Conservation (phyloP, 2,329 filamentous ascomycete species). For the Fusarium sp. region DNA sequence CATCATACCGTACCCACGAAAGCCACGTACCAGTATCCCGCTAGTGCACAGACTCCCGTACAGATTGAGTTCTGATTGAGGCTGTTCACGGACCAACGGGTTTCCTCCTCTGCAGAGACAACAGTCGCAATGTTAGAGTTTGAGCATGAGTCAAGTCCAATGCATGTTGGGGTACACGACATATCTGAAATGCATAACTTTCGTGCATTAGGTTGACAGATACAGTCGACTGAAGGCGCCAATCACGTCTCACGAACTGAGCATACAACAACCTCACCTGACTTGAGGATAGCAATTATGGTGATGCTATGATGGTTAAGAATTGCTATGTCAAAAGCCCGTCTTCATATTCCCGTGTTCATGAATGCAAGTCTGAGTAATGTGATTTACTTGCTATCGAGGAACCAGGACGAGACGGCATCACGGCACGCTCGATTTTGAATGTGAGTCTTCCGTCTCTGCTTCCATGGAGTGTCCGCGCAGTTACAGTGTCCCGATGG, state of each 20-base stretch:
- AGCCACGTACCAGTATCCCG: background rate
- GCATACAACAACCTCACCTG: background rate
- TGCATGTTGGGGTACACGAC: background rate
- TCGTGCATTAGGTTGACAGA: background rate
- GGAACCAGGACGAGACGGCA: too few species aligned
- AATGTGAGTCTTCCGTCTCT: background rate
- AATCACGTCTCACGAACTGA: background rate
- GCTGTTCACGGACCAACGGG: background rate
- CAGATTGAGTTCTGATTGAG: background rate
- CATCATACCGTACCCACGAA: background rate
- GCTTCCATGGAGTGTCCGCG: too few species aligned
- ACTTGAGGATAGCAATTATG: background rate
- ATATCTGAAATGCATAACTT: background rate
- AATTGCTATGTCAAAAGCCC: background rate
- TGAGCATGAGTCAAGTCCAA: background rate
- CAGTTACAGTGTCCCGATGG: fast-evolving
- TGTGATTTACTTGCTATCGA: fast-evolving
- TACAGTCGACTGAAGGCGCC: background rate
- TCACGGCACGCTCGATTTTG: fast-evolving
- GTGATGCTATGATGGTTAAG: too few species aligned
- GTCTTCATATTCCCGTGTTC: background rate
- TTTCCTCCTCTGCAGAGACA: background rate
- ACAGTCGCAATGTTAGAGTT: background rate
- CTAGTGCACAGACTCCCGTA: background rate
- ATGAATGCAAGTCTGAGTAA: background rate